Evolutionary conservation across 345 rosid species (phyloP).

Genomic region (Pelargonium nanum): DNA sequence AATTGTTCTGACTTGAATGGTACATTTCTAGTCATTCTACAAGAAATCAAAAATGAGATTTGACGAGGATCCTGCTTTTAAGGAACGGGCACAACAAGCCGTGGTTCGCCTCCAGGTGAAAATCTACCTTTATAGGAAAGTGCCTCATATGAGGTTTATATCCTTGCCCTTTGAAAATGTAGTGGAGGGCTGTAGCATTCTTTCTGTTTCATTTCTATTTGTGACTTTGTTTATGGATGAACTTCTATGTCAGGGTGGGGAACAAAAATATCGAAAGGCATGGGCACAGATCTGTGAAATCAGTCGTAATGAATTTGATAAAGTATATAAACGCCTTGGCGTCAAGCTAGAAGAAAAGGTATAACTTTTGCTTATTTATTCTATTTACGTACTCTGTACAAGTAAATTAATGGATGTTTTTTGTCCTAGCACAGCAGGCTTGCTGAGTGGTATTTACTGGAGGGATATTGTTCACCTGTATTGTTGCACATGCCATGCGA

Average conservation of each 20-base stretch:
- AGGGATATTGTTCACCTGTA: not conserved
- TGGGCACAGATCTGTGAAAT: conserved; percentile 77
- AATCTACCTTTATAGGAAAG: not conserved
- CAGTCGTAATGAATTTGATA: conserved; percentile 68
- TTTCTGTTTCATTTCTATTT: not conserved
- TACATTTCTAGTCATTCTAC: conserved; percentile 49
- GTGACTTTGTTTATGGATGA: not conserved
- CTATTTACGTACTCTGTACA: too few species aligned
- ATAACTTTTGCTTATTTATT: too few species aligned
- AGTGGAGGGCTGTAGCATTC: not conserved
- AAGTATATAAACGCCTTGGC: conserved; percentile 69
- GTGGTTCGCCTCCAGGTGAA: conserved; percentile 92
- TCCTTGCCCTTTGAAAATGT: not conserved
- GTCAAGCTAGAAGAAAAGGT: conserved; percentile 89
- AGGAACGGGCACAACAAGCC: conserved; percentile 84
- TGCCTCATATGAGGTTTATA: not conserved
- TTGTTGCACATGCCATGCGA: not conserved
- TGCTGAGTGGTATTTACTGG: not conserved
- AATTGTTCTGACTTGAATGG: not conserved
- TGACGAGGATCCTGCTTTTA: conserved; percentile 58
- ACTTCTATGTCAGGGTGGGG: conserved; percentile 57
- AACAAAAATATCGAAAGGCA: conserved; percentile 56
- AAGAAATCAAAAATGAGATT: conserved; percentile 72
- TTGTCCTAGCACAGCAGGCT: not conserved
- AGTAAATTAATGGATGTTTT: too few species aligned